These are phyloP conservation scores for Boletus fagicola DNA, from an alignment of 768 basidiomycete species.

Conservation along the genomic window DNA sequence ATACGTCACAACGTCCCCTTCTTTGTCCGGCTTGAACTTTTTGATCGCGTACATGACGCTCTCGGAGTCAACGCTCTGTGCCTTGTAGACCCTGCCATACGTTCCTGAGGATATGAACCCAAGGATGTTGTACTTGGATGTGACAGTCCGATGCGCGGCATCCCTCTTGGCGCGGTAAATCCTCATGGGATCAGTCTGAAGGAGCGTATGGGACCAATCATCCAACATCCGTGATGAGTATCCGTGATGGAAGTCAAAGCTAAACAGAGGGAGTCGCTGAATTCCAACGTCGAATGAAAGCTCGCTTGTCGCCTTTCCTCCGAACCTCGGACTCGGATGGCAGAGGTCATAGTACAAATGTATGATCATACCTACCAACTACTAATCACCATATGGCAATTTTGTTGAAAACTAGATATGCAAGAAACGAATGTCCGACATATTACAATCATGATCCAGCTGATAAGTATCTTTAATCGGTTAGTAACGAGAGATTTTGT, in stretches of 20 bases:
- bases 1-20: conserved; percentile 93
- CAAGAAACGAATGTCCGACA: not conserved
- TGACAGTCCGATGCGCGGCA: conserved; percentile 58
- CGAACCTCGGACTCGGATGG: too few species aligned
- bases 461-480: too few species aligned
- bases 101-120: conserved; percentile 99
- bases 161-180: conserved; percentile 82
- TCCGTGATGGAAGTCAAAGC: not conserved
- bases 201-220: conserved; percentile 36
- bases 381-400: not conserved
- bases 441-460: not conserved
- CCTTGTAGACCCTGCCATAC: conserved; percentile 99
- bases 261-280: not conserved
- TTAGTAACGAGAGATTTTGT: not conserved
- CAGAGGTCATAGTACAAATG: too few species aligned
- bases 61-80: conserved; percentile 70
- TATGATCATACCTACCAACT: too few species aligned
- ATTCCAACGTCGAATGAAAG: not conserved
- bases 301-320: not conserved
- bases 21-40: conserved; percentile 99
- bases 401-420: not conserved
- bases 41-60: conserved; percentile 89
- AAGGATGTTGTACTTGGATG: conserved; percentile 84
- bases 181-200: conserved; percentile 74
- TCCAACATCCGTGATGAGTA: conserved; percentile 29